Percentiles rank a stretch among this genome's conserved stretches.
Evolutionary conservation across 2,329 filamentous ascomycete genomes (phyloP).

Genomic region (Hypomyces perniciosus): DNA sequence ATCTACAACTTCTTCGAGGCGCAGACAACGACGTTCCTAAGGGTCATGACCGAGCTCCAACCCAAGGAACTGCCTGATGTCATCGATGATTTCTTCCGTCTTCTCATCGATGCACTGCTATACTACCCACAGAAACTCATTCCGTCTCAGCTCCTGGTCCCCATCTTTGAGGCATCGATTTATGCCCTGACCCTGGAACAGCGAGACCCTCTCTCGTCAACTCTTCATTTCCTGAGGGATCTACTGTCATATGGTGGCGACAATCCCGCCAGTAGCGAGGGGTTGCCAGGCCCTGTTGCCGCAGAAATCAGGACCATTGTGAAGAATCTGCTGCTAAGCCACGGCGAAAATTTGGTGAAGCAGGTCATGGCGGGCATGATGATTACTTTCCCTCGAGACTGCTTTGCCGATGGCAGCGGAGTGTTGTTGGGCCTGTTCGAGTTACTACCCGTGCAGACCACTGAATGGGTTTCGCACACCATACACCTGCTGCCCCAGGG

Average conservation of each 20-base stretch:
- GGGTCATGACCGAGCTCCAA: constrained; percentile 79
- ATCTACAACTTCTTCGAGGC: constrained; percentile 95
- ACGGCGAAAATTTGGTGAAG: constrained; percentile 76
- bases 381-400: constrained; percentile 95
- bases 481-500: constrained; percentile 78
- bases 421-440: constrained; percentile 89
- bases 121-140: constrained; percentile 87
- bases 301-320: constrained; percentile 67
- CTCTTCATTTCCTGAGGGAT: constrained; percentile 88
- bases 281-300: constrained; percentile 52
- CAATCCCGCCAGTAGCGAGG: constrained; percentile 59
- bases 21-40: constrained; percentile 83
- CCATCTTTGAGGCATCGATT: constrained; percentile 81
- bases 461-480: constrained; percentile 76
- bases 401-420: constrained; percentile 88
- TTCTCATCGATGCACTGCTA: constrained; percentile 83
- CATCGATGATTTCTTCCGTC: constrained; percentile 94
- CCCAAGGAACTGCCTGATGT: constrained; percentile 69
- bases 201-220: constrained; percentile 82
- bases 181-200: constrained; percentile 85
- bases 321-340: constrained; percentile 60
- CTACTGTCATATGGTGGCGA: constrained; percentile 81
- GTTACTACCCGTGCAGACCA: constrained; percentile 72
- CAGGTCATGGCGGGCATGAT: constrained; percentile 96
- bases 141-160: constrained; percentile 68